Conservation (phyloP, 1,284 basidiomycete species). For the Ustilago vetiveriae region DNA sequence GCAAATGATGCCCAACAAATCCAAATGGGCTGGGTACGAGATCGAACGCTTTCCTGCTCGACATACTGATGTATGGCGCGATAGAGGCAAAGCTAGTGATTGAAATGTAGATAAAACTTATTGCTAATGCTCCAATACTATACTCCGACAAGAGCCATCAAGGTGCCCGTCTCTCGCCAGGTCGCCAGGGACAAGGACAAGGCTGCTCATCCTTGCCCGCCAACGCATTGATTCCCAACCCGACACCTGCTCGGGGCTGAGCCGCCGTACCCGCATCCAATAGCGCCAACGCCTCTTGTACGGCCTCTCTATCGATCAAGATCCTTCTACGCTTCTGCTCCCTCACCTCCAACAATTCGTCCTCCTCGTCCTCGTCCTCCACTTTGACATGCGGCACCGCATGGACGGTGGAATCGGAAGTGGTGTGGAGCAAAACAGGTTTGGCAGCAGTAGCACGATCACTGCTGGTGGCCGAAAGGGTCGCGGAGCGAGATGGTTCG, state of each 20-base stretch:
- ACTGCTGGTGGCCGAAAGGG: constrained; percentile 16
- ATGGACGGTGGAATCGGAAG: constrained; percentile 15
- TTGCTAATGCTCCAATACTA: too few relatives aligned
- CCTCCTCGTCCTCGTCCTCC: constrained; percentile 22
- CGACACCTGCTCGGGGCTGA: constrained; percentile 18
- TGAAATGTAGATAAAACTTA: too few relatives aligned
- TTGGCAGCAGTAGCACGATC: constrained; percentile 33
- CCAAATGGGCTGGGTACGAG: too few relatives aligned
- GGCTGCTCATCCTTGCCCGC: constrained; percentile 16
- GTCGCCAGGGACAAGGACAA: constrained; percentile 39
- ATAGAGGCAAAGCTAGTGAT: too few relatives aligned
- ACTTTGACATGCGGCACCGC: constrained; percentile 2
- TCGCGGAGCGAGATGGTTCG: constrained; percentile 18
- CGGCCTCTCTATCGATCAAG: constrained; percentile 52
- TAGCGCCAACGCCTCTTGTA: constrained; percentile 53
- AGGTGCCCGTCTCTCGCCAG: constrained; percentile 23
- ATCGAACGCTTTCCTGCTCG: too few relatives aligned
- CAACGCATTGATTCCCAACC: not conserved
- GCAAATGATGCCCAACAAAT: too few relatives aligned
- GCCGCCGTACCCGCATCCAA: constrained; percentile 47
- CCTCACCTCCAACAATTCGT: constrained; percentile 4
- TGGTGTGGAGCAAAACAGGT: constrained; percentile 14
- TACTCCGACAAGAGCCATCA: too few relatives aligned
- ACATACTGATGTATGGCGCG: too few relatives aligned
- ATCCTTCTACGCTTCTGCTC: constrained; percentile 50